Percentiles rank a stretch among this genome's conserved stretches.
phyloP scores from a whole-genome alignment of 2,329 filamentous ascomycete species.

The Colletotrichum limetticola region DNA sequence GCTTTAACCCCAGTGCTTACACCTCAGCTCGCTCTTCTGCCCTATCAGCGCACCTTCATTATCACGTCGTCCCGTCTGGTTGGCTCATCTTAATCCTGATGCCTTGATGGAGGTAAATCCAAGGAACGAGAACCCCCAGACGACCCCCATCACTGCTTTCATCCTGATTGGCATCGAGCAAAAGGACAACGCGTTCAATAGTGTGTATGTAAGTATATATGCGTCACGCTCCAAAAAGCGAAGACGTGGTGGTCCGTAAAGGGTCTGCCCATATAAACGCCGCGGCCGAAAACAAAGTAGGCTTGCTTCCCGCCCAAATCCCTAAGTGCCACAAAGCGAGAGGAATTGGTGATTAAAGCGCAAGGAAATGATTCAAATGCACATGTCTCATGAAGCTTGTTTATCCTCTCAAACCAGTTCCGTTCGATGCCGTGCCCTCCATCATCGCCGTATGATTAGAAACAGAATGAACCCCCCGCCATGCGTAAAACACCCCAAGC shows the following conservation, averaged over 20 bases:
- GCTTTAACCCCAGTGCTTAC: conserved; percentile 3
- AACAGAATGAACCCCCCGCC: background rate
- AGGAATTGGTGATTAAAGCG: no score
- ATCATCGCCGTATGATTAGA: conserved; percentile 3
- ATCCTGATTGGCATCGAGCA: background rate
- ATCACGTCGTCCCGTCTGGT: background rate
- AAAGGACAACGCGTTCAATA: background rate
- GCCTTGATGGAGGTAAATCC: background rate
- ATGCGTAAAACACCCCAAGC: background rate
- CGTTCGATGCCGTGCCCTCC: background rate
- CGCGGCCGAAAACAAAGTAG: background rate
- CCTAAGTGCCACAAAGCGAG: background rate
- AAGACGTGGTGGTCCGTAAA: background rate
- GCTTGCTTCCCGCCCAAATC: background rate
- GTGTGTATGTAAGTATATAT: background rate
- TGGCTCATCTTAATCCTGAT: background rate
- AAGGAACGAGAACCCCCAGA: background rate
- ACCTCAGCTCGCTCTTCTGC: background rate
- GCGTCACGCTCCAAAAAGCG: background rate
- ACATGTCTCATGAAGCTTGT: conserved; percentile 25
- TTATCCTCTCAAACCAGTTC: background rate
- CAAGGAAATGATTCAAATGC: background rate
- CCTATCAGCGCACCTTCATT: conserved; percentile 9
- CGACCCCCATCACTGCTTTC: no score
- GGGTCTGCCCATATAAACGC: conserved; percentile 4